Conservation (phyloP, 177 flowering plant genomes). For the Telopea speciosissima region DNA sequence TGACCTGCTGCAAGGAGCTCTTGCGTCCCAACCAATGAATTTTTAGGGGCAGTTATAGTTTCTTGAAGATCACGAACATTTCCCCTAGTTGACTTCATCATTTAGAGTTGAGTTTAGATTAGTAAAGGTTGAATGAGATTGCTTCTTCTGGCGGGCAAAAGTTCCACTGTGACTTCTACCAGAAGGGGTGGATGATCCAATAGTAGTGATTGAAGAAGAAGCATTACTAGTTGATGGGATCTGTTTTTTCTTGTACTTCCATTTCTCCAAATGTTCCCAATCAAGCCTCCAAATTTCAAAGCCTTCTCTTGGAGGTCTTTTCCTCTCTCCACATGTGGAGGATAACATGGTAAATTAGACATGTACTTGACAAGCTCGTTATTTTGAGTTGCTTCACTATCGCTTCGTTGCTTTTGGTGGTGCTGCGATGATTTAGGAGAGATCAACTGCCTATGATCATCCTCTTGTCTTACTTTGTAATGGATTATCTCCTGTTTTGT, state of each 20-base stretch:
- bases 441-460: constrained; percentile 9
- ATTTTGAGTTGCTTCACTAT: constrained; percentile 22
- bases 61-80: constrained; percentile 16
- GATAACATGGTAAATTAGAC: constrained; percentile 75
- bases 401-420: constrained; percentile 15
- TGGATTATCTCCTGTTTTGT: not conserved
- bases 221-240: constrained; percentile 10
- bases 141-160: constrained; percentile 7
- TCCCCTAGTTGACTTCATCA: constrained; percentile 9
- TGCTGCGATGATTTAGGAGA: constrained; percentile 22
- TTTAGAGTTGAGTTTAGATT: constrained; percentile 11
- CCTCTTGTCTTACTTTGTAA: not conserved
- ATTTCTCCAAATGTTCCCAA: constrained; percentile 70
- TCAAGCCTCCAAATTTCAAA: constrained; percentile 80
- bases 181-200: constrained; percentile 12
- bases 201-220: constrained; percentile 7
- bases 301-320: constrained; percentile 52
- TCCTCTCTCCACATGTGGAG: constrained; percentile 42
- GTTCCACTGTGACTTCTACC: constrained; percentile 6
- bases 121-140: not conserved
- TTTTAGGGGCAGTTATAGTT: constrained; percentile 16
- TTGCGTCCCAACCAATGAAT: constrained; percentile 15
- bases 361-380: constrained; percentile 79
- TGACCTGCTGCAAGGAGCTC: constrained; percentile 10
- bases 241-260: constrained; percentile 43